phyloP scores from a whole-genome alignment of 306 rosid species.

The Acacia acuminata region DNA sequence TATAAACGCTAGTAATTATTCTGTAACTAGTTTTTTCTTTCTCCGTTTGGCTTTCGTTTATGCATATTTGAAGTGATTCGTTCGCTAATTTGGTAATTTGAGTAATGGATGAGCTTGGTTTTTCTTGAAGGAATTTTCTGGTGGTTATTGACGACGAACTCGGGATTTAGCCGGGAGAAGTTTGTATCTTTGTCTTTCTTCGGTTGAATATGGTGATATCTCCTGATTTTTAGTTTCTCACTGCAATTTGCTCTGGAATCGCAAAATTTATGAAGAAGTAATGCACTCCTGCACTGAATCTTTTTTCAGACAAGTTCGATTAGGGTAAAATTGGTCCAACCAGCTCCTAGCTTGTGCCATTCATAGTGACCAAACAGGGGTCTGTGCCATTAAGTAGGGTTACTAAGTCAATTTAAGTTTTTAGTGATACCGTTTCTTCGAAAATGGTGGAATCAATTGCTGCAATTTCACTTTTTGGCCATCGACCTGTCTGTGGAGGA shows the following conservation, averaged over 20 bases:
- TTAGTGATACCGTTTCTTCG: neutral
- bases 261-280: neutral
- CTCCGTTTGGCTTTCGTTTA: neutral
- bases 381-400: slow-evolving; percentile 1
- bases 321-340: slow-evolving; percentile 19
- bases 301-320: slow-evolving; percentile 24
- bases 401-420: slow-evolving; percentile 24
- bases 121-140: slow-evolving; percentile 36
- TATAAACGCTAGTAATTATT: neutral
- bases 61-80: neutral
- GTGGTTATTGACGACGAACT: slow-evolving; percentile 26
- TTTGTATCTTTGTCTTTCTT: slow-evolving; percentile 11
- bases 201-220: slow-evolving; percentile 29
- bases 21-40: neutral
- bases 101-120: slow-evolving; percentile 31
- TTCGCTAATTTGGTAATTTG: slow-evolving; percentile 18
- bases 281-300: slow-evolving; percentile 25
- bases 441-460: slow-evolving; percentile 85
- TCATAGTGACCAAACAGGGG: slow-evolving; percentile 22
- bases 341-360: slow-evolving; percentile 1
- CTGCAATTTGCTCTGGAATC: slow-evolving; percentile 12
- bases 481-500: slow-evolving; percentile 64
- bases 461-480: slow-evolving; percentile 72
- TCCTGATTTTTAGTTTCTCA: slow-evolving; percentile 12
- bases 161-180: slow-evolving; percentile 32